Evolutionary conservation across 2,329 filamentous ascomycete species (phyloP).

Genomic region (Talaromyces sp.): DNA sequence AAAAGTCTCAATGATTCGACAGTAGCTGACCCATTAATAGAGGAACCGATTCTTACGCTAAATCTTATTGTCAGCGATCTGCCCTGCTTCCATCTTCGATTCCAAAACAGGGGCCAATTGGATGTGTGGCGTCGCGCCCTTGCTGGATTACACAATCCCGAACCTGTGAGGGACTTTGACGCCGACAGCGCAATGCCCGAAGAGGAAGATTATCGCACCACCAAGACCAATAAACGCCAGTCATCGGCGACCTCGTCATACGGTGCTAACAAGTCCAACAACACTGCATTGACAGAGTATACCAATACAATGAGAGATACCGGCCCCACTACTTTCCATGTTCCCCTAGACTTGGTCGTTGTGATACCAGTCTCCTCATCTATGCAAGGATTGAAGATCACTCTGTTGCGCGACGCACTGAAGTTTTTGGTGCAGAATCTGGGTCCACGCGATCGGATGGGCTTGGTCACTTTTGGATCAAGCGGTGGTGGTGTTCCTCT

Average conservation of each 20-base stretch:
- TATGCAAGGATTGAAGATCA: conserved; percentile 99
- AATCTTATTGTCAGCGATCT: conserved; percentile 88
- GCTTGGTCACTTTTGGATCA: conserved; percentile 92
- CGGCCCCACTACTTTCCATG: conserved; percentile 63
- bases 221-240: conserved; percentile 59
- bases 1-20: neutral
- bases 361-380: conserved; percentile 97
- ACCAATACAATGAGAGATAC: conserved; percentile 61
- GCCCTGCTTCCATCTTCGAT: conserved; percentile 89
- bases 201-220: conserved; percentile 74
- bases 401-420: conserved; percentile 83
- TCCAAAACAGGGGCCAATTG: conserved; percentile 73
- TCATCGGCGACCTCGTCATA: conserved; percentile 82
- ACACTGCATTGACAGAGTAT: conserved; percentile 89
- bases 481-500: conserved; percentile 89
- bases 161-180: conserved; percentile 67
- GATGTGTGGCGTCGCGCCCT: conserved; percentile 89
- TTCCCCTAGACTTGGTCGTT: conserved; percentile 91
- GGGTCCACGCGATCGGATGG: conserved; percentile 93
- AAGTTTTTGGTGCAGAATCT: conserved; percentile 88
- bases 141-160: conserved; percentile 73
- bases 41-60: conserved; percentile 82
- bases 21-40: conserved; percentile 34
- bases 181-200: conserved; percentile 77
- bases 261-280: conserved; percentile 75